phyloP scores from a whole-genome alignment of 202 grass and related monocot genomes.

The Cymbopogon flexuosus region DNA sequence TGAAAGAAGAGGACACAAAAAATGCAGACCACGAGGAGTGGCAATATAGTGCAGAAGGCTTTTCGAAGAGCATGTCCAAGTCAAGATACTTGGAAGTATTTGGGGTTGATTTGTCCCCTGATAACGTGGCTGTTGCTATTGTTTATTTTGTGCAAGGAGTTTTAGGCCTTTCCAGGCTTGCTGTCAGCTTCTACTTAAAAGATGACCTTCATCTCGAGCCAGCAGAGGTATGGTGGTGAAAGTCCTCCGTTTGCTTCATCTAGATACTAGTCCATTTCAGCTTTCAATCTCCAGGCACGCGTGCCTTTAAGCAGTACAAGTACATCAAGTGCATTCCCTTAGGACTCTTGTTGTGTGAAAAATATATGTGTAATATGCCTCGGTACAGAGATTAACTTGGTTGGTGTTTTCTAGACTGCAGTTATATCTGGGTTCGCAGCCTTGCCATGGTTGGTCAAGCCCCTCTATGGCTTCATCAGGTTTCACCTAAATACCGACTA shows the following conservation, averaged over 20 bases:
- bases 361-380: neutral
- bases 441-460: constrained; percentile 95
- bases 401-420: constrained; percentile 78
- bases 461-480: constrained; percentile 97
- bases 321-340: constrained; percentile 23
- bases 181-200: constrained; percentile 94
- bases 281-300: neutral
- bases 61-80: constrained; percentile 38
- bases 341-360: constrained; percentile 9
- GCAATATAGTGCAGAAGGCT: constrained; percentile 24
- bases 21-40: neutral
- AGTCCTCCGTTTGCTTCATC: neutral
- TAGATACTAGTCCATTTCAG: neutral
- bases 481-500: constrained; percentile 29
- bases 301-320: constrained; percentile 14
- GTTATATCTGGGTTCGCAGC: constrained; percentile 88
- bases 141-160: constrained; percentile 99
- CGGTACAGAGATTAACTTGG: constrained; percentile 29
- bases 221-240: constrained; percentile 60
- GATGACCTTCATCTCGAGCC: constrained; percentile 94
- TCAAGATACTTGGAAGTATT: constrained; percentile 50
- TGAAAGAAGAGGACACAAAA: neutral
- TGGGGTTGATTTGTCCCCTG: constrained; percentile 77
- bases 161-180: constrained; percentile 82
- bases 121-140: constrained; percentile 82